phyloP scores from a whole-genome alignment of 2,329 filamentous ascomycete species.

The Neurospora sp. region DNA sequence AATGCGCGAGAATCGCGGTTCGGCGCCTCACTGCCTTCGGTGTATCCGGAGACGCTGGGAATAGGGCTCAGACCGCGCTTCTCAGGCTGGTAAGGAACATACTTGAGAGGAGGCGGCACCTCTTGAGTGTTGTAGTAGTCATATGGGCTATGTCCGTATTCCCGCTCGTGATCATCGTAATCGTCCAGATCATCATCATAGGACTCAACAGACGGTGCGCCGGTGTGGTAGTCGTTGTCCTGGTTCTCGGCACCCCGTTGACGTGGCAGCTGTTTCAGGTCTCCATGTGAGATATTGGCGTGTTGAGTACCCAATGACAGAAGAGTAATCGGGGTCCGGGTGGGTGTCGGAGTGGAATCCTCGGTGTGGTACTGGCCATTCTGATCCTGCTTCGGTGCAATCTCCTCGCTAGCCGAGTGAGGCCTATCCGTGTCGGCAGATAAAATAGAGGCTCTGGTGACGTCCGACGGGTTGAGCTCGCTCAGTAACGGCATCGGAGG shows the following conservation, averaged over 20 bases:
- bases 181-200: slow-evolving; percentile 29
- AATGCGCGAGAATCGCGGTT: slow-evolving; percentile 39
- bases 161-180: slow-evolving; percentile 35
- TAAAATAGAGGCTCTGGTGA: slow-evolving; percentile 79
- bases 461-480: slow-evolving; percentile 73
- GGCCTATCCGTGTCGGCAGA: slow-evolving; percentile 71
- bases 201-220: neutral
- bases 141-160: slow-evolving; percentile 30
- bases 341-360: slow-evolving; percentile 50
- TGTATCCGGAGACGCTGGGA: slow-evolving; percentile 84
- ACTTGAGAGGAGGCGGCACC: slow-evolving; percentile 53
- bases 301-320: slow-evolving; percentile 60
- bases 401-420: slow-evolving; percentile 55
- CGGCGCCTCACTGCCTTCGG: slow-evolving; percentile 51
- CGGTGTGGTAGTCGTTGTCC: slow-evolving; percentile 29
- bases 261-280: slow-evolving; percentile 44
- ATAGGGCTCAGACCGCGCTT: slow-evolving; percentile 75
- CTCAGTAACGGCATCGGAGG: slow-evolving; percentile 85
- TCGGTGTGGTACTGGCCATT: slow-evolving; percentile 48
- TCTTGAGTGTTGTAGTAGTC: slow-evolving; percentile 50
- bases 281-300: slow-evolving; percentile 50
- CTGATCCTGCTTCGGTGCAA: slow-evolving; percentile 54
- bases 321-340: slow-evolving; percentile 40
- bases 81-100: slow-evolving; percentile 59
- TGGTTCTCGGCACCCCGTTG: slow-evolving; percentile 31